Conservation (phyloP, 805 yeast species). For the Metschnikowia amazonensis region DNA sequence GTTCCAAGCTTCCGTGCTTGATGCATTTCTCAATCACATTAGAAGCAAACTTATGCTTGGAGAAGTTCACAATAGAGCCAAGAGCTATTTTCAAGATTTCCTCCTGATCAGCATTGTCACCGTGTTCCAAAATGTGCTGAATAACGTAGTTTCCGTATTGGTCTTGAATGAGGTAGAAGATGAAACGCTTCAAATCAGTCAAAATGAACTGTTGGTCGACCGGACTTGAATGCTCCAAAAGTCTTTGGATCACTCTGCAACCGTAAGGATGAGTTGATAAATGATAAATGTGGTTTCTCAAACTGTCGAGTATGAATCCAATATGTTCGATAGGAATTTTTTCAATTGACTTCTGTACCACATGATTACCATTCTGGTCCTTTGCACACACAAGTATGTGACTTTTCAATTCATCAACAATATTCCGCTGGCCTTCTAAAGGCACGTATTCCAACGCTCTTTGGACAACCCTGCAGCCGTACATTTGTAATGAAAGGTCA, state of each 20-base stretch:
- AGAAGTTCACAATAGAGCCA: constrained; percentile 69
- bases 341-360: constrained; percentile 92
- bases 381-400: constrained; percentile 60
- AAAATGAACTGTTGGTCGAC: constrained; percentile 67
- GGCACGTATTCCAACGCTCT: constrained; percentile 77
- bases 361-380: constrained; percentile 98
- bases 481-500: constrained; percentile 84
- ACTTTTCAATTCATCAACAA: constrained; percentile 67
- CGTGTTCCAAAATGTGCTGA: constrained; percentile 88
- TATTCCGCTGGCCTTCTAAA: constrained; percentile 57
- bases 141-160: constrained; percentile 98
- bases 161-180: constrained; percentile 80
- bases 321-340: constrained; percentile 67
- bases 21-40: constrained; percentile 96
- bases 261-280: constrained; percentile 96
- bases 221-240: constrained; percentile 70
- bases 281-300: constrained; percentile 71
- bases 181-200: constrained; percentile 65
- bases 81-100: constrained; percentile 64
- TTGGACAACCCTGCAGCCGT: constrained; percentile 97
- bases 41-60: constrained; percentile 96
- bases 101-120: constrained; percentile 58
- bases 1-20: constrained; percentile 60
- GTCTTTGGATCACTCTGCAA: constrained; percentile 91
- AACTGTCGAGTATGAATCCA: constrained; percentile 67